Conservation (phyloP, 2,329 filamentous ascomycete genomes). For the Curvularia verruculosa region DNA sequence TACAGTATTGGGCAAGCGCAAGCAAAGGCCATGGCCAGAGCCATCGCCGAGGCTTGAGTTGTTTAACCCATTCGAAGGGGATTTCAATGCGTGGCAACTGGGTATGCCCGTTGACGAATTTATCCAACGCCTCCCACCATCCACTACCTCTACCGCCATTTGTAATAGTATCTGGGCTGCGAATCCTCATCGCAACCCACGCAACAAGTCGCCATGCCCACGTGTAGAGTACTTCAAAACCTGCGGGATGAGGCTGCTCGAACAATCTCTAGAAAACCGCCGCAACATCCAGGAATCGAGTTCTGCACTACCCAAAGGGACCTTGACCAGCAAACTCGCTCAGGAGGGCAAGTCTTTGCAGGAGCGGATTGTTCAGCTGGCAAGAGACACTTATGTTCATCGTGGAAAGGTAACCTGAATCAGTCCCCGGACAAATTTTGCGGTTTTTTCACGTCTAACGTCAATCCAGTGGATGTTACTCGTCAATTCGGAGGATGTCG, state of each 20-base stretch:
- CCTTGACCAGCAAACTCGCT: constrained; percentile 49
- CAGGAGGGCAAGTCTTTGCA: constrained; percentile 54
- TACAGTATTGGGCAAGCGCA: constrained; percentile 18
- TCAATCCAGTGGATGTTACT: constrained; percentile 76
- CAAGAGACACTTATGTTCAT: constrained; percentile 63
- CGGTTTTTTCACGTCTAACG: constrained; percentile 12
- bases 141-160: constrained; percentile 53
- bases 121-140: constrained; percentile 70
- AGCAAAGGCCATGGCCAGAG: constrained; percentile 16
- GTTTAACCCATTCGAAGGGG: constrained; percentile 64
- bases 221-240: constrained; percentile 59
- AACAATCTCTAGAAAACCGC: constrained; percentile 55
- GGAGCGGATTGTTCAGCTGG: constrained; percentile 65
- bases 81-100: constrained; percentile 64
- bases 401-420: constrained; percentile 66
- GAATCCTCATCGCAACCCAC: constrained; percentile 63
- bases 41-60: constrained; percentile 19
- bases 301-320: constrained; percentile 53
- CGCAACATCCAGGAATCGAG: constrained; percentile 59
- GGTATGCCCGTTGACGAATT: constrained; percentile 70
- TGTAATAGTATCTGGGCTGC: constrained; percentile 75
- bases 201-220: constrained; percentile 31
- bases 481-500: constrained; percentile 59
- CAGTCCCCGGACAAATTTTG: background rate
- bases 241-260: constrained; percentile 62